Percentiles rank a stretch among this genome's conserved stretches.
Evolutionary conservation across 164 flowering plant genomes (phyloP).

Genomic region (Chloranthus sessilifolius): DNA sequence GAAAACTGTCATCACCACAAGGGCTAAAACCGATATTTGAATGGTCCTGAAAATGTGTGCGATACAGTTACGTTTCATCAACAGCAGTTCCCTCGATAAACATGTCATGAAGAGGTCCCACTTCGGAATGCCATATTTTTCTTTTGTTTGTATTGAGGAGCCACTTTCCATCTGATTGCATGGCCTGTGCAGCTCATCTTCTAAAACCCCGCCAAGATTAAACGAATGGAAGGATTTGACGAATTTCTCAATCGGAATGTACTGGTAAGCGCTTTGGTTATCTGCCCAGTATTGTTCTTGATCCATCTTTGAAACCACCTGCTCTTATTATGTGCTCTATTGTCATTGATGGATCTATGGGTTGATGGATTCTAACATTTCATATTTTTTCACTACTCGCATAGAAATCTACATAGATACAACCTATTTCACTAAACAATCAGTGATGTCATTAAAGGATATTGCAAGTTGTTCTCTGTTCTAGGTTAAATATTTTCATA

Average conservation of each 20-base stretch:
- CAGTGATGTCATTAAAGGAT: too few species aligned
- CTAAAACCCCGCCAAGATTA: constrained; percentile 21
- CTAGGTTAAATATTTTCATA: too few species aligned
- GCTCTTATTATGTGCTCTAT: too few species aligned
- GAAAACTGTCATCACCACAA: constrained; percentile 33
- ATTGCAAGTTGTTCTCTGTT: too few species aligned
- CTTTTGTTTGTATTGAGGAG: constrained; percentile 45
- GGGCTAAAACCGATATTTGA: constrained; percentile 24
- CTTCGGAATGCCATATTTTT: constrained; percentile 36
- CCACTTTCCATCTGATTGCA: constrained; percentile 43
- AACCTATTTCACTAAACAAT: too few species aligned
- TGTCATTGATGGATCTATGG: too few species aligned
- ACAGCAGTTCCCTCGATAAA: constrained; percentile 34
- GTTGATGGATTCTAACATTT: too few species aligned
- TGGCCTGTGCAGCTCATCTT: constrained; percentile 19
- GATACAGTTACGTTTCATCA: constrained; percentile 57
- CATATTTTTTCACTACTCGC: too few species aligned
- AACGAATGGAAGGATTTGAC: constrained; percentile 27
- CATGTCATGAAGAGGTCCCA: constrained; percentile 42
- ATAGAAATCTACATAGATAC: too few species aligned
- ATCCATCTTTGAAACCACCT: constrained; percentile 35
- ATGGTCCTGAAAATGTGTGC: constrained; percentile 42
- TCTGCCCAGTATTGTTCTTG: constrained; percentile 29
- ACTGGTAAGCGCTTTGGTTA: constrained; percentile 20
- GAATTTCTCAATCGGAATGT: constrained; percentile 23